phyloP scores from a whole-genome alignment of 2,329 filamentous ascomycete genomes.

The Penicillium hordei region DNA sequence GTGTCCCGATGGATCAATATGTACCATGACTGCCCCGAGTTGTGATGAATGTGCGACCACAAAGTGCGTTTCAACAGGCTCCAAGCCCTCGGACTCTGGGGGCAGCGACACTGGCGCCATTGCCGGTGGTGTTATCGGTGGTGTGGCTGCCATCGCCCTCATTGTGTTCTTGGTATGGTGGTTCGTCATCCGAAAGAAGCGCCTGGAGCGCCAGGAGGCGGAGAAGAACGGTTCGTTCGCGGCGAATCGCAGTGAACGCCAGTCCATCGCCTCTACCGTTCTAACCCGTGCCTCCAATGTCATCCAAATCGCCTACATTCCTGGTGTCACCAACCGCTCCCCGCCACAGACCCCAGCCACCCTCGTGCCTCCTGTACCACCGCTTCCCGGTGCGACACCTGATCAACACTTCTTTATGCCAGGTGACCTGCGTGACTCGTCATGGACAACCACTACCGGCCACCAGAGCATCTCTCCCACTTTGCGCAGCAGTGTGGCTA shows the following conservation, averaged over 20 bases:
- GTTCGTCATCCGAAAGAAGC: conserved; percentile 78
- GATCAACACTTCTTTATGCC: conserved; percentile 94
- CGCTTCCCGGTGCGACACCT: conserved; percentile 69
- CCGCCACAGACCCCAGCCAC: conserved; percentile 77
- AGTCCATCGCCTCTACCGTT: conserved; percentile 93
- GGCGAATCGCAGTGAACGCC: conserved; percentile 62
- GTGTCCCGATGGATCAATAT: conserved; percentile 58
- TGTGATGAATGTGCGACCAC: conserved; percentile 62
- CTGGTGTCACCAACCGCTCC: conserved; percentile 90
- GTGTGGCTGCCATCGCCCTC: conserved; percentile 71
- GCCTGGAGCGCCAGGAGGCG: conserved; percentile 60
- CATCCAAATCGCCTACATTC: conserved; percentile 98
- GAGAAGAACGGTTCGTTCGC: conserved; percentile 55
- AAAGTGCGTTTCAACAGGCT: conserved; percentile 38
- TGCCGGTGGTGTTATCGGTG: conserved; percentile 86
- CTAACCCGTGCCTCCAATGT: conserved; percentile 96
- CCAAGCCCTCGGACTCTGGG: conserved; percentile 24
- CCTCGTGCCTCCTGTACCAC: conserved; percentile 87
- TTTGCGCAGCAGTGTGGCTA: conserved; percentile 69
- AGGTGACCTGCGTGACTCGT: conserved; percentile 84
- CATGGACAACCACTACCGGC: conserved; percentile 70
- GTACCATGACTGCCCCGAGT: conserved; percentile 58
- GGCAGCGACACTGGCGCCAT: conserved; percentile 78
- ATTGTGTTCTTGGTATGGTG: conserved; percentile 80
- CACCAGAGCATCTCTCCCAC: conserved; percentile 53